A percentile compares a stretch with the other conserved stretches of the same genome.
phyloP scores from a whole-genome alignment of 176 grass and related monocot species.

The Bothriochloa decipiens region DNA sequence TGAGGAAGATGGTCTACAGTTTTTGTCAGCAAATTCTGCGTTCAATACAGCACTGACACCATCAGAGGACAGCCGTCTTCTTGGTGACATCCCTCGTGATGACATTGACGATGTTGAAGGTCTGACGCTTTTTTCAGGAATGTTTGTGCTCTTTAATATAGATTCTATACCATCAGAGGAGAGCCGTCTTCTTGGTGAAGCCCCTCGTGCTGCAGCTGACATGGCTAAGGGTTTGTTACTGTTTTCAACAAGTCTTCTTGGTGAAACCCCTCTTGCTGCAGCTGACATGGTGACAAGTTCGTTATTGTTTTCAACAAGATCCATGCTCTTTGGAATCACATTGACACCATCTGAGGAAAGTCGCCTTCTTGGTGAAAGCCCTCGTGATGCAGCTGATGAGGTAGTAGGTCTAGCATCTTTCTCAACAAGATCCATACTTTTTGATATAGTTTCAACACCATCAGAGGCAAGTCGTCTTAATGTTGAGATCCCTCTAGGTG shows the following conservation, averaged over 20 bases:
- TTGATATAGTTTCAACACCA: conserved; percentile 41
- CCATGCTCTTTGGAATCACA: conserved; percentile 36
- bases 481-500: conserved; percentile 39
- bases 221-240: neutral
- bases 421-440: conserved; percentile 32
- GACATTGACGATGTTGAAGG: neutral
- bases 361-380: conserved; percentile 50
- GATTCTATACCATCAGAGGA: conserved; percentile 16
- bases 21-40: conserved; percentile 44
- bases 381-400: conserved; percentile 32
- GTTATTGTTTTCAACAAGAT: conserved; percentile 39
- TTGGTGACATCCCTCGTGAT: conserved; percentile 38
- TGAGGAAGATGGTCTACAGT: conserved; percentile 40
- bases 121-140: conserved; percentile 33
- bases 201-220: conserved; percentile 16
- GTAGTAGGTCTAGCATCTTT: conserved; percentile 40
- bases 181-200: conserved; percentile 41
- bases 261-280: conserved; percentile 36
- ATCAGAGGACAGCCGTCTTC: conserved; percentile 26
- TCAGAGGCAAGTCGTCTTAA: conserved; percentile 42
- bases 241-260: conserved; percentile 43
- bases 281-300: conserved; percentile 2
- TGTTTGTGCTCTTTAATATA: conserved; percentile 26
- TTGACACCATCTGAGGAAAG: conserved; percentile 47
- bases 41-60: conserved; percentile 5